Evolutionary conservation across 1,284 basidiomycete species (phyloP).

Genomic region (Boletus subluridellus): DNA sequence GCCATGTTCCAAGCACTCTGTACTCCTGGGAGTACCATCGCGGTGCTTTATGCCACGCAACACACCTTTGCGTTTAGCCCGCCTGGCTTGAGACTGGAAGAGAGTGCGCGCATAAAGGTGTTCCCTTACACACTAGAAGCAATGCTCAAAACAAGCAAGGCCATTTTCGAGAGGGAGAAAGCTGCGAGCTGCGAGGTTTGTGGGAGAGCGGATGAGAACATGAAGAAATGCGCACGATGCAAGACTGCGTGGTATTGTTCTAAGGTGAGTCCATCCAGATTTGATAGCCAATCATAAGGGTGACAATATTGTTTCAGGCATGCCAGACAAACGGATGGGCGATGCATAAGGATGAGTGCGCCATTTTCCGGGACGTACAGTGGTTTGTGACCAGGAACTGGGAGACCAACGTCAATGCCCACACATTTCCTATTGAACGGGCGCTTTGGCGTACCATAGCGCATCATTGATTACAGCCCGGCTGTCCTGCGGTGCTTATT

Average conservation of each 20-base stretch:
- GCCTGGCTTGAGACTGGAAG: conserved; percentile 30
- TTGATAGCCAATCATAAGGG: neutral
- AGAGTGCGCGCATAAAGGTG: conserved; percentile 23
- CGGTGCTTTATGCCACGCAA: conserved; percentile 32
- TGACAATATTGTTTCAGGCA: conserved; percentile 17
- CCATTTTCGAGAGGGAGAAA: conserved; percentile 22
- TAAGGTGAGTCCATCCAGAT: conserved; percentile 19
- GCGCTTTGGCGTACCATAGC: conserved; percentile 13
- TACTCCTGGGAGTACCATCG: conserved; percentile 30
- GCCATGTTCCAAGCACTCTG: conserved; percentile 23
- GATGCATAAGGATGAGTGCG: conserved; percentile 24
- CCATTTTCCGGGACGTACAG: conserved; percentile 27
- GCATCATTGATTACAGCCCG: conserved; percentile 7
- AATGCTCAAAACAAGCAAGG: conserved; percentile 28
- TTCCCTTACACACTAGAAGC: conserved; percentile 29
- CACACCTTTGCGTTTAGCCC: conserved; percentile 33
- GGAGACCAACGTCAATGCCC: conserved; percentile 17
- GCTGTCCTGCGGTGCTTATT: neutral
- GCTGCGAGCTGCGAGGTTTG: conserved; percentile 24
- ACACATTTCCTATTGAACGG: conserved; percentile 24
- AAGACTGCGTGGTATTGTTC: conserved; percentile 33
- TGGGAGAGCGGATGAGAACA: conserved; percentile 14
- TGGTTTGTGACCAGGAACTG: conserved; percentile 32
- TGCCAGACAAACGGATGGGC: conserved; percentile 27
- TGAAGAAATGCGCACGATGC: conserved; percentile 31